A percentile compares a stretch with the other conserved stretches of the same genome.
These are phyloP conservation scores for Agaricus subrufescens DNA, from an alignment of 768 basidiomycete species.

Conservation along the genomic window DNA sequence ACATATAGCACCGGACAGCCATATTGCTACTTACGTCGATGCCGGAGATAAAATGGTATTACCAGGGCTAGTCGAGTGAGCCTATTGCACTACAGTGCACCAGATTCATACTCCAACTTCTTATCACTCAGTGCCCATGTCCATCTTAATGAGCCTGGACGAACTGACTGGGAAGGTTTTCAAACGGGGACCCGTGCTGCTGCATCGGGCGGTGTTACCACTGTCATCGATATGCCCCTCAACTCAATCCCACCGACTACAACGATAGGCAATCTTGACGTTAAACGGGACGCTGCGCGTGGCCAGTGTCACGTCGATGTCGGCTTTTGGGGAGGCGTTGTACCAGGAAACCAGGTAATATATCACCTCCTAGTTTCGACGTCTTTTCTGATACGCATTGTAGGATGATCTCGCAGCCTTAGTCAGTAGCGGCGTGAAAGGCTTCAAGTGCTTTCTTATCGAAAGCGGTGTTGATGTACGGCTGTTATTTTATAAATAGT, in stretches of 20 bases:
- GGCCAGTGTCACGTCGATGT: conserved; percentile 79
- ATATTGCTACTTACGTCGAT: conserved; percentile 44
- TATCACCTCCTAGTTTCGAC: neutral
- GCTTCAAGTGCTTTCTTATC: conserved; percentile 96
- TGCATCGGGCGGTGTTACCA: conserved; percentile 90
- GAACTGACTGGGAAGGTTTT: conserved; percentile 94
- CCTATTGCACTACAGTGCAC: conserved; percentile 6
- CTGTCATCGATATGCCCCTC: conserved; percentile 95
- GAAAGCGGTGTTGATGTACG: conserved; percentile 91
- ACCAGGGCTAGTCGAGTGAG: conserved; percentile 81
- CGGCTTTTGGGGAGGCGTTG: conserved; percentile 93
- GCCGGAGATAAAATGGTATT: conserved; percentile 56
- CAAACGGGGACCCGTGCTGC: conserved; percentile 89
- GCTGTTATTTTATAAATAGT: conserved; percentile 21
- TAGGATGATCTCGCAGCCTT: conserved; percentile 75
- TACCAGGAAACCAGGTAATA: conserved; percentile 81
- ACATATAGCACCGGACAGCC: conserved; percentile 14
- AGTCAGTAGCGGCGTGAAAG: conserved; percentile 77
- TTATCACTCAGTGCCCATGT: conserved; percentile 66
- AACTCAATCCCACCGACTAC: conserved; percentile 97
- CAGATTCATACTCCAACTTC: neutral
- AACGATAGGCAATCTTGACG: conserved; percentile 66
- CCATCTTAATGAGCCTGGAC: conserved; percentile 91
- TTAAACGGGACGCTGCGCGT: conserved; percentile 66
- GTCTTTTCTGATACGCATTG: conserved; percentile 8